phyloP scores from a whole-genome alignment of 768 basidiomycete genomes.

The Phlegmacium glaucopus region DNA sequence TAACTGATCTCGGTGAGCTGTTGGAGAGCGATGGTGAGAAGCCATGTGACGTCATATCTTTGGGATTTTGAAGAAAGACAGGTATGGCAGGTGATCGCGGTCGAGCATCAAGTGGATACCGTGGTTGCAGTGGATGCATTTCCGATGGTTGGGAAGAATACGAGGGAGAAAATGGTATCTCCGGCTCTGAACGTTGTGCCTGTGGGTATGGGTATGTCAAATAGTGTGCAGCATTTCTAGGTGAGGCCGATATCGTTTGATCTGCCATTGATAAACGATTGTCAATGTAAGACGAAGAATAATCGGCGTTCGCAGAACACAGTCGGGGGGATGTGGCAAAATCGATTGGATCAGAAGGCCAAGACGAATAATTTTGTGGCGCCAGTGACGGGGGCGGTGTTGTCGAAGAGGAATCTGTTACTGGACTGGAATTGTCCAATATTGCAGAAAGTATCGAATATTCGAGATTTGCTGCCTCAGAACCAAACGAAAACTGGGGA shows the following conservation, averaged over 20 bases:
- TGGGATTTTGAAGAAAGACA: slow-evolving; percentile 27
- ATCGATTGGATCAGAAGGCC: slow-evolving; percentile 42
- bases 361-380: slow-evolving; percentile 33
- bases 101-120: slow-evolving; percentile 46
- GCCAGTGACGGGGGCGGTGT: slow-evolving; percentile 34
- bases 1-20: slow-evolving; percentile 36
- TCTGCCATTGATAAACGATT: slow-evolving; percentile 32
- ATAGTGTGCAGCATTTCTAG: slow-evolving; percentile 37
- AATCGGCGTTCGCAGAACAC: slow-evolving; percentile 19
- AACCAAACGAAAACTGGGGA: slow-evolving; percentile 68
- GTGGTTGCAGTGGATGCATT: slow-evolving; percentile 48
- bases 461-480: slow-evolving; percentile 90
- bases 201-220: slow-evolving; percentile 46
- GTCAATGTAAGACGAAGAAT: slow-evolving; percentile 33
- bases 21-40: slow-evolving; percentile 38
- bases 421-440: slow-evolving; percentile 71
- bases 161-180: slow-evolving; percentile 36
- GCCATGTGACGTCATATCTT: slow-evolving; percentile 28
- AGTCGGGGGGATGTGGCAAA: slow-evolving; percentile 34
- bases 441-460: slow-evolving; percentile 94
- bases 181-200: slow-evolving; percentile 33
- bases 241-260: slow-evolving; percentile 28
- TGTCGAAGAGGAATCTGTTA: slow-evolving; percentile 41
- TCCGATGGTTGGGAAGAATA: slow-evolving; percentile 29
- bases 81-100: slow-evolving; percentile 37